A percentile compares a stretch with the other conserved stretches of the same genome.
These are phyloP conservation scores for Paramecium sonneborni DNA, from an alignment of 73 alveolate genomes.

Conservation along the genomic window DNA sequence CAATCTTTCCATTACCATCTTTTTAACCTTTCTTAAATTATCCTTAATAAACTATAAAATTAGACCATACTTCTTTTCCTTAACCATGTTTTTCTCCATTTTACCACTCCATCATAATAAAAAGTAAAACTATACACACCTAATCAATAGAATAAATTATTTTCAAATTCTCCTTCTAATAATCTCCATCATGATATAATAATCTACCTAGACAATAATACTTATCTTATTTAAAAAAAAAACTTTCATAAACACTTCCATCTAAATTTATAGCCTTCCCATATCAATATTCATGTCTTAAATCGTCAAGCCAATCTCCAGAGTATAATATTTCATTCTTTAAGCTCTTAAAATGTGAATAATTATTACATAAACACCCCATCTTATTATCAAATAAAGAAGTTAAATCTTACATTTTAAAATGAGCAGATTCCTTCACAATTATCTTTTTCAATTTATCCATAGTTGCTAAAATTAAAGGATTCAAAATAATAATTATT, in stretches of 20 bases:
- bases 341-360: neutral
- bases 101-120: slow-evolving; percentile 62
- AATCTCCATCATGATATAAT: slow-evolving; percentile 51
- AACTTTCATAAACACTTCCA: neutral
- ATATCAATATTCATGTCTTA: slow-evolving; percentile 54
- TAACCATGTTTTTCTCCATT: slow-evolving; percentile 57
- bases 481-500: neutral
- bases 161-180: slow-evolving; percentile 57
- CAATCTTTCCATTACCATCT: slow-evolving; percentile 60
- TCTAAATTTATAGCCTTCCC: neutral
- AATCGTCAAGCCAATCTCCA: slow-evolving; percentile 52
- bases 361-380: neutral
- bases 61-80: slow-evolving; percentile 58
- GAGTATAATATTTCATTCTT: slow-evolving; percentile 16
- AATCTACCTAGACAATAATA: slow-evolving; percentile 23
- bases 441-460: neutral
- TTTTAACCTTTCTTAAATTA: slow-evolving; percentile 30
- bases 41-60: slow-evolving; percentile 54
- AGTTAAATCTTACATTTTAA: neutral
- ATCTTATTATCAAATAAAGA: neutral
- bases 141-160: slow-evolving; percentile 68
- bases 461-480: neutral
- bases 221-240: neutral
- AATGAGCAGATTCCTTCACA: neutral
- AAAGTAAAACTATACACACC: slow-evolving; percentile 69